Percentiles rank a stretch among this genome's conserved stretches.
Conservation (phyloP, 192 early-diverging fungal genomes). For the Coemansia sp. region DNA sequence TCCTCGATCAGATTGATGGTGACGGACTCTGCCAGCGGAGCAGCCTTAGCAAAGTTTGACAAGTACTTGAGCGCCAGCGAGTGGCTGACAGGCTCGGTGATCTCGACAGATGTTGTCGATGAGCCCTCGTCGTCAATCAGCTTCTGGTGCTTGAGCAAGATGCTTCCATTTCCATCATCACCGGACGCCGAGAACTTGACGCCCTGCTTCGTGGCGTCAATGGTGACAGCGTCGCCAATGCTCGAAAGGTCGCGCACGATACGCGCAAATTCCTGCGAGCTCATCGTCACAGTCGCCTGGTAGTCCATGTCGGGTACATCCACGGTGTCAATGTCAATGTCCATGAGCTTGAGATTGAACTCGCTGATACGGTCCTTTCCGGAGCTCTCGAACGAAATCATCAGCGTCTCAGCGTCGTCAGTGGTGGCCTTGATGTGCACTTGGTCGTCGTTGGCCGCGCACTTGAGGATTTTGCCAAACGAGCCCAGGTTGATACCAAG, state of each 20-base stretch:
- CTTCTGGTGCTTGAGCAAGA: slow-evolving; percentile 73
- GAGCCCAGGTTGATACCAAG: slow-evolving; percentile 87
- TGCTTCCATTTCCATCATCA: slow-evolving; percentile 83
- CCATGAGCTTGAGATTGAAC: slow-evolving; percentile 98
- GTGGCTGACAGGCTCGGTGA: slow-evolving; percentile 76
- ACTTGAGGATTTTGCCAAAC: slow-evolving; percentile 92
- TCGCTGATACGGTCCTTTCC: slow-evolving; percentile 75
- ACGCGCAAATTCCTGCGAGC: slow-evolving; percentile 85
- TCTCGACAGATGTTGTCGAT: slow-evolving; percentile 69
- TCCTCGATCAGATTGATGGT: slow-evolving; percentile 81
- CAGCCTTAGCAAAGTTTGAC: slow-evolving; percentile 92
- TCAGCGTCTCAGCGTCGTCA: slow-evolving; percentile 80
- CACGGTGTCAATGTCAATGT: slow-evolving; percentile 94
- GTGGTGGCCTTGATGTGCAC: slow-evolving; percentile 84
- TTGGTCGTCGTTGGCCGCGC: slow-evolving; percentile 88
- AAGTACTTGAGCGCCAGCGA: slow-evolving; percentile 95
- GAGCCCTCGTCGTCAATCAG: slow-evolving; percentile 71
- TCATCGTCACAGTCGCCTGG: slow-evolving; percentile 87
- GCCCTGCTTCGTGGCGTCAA: slow-evolving; percentile 92
- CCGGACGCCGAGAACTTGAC: slow-evolving; percentile 86
- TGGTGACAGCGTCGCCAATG: slow-evolving; percentile 86
- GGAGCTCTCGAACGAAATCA: slow-evolving; percentile 72
- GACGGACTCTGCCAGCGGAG: slow-evolving; percentile 75
- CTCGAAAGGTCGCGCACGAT: slow-evolving; percentile 84
- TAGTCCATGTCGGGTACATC: slow-evolving; percentile 95